Evolutionary conservation across 352 stramenopile genomes (phyloP).

Genomic region (Elongisporangium prolatum): DNA sequence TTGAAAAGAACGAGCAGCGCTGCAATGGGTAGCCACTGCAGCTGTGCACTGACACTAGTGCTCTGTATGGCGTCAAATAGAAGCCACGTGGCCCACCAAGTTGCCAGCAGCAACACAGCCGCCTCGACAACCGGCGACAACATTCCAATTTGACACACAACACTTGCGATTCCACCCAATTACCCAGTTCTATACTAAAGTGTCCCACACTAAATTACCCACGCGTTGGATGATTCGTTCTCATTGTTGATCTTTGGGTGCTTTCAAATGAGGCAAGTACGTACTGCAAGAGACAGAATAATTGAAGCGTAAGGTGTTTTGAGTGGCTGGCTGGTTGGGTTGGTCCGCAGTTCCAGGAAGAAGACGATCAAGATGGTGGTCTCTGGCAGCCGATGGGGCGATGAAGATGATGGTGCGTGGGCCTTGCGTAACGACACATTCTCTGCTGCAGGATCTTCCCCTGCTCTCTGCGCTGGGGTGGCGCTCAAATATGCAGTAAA

Average conservation of each 20-base stretch:
- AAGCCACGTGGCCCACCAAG: constrained; percentile 28
- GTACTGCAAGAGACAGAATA: neutral
- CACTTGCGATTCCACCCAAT: neutral
- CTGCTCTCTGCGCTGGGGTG: neutral
- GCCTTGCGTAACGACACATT: too few relatives aligned
- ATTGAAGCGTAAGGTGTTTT: neutral
- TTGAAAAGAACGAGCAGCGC: constrained; percentile 23
- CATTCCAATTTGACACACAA: neutral
- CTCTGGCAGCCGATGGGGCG: constrained; percentile 68
- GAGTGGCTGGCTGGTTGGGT: neutral
- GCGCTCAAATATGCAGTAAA: too few relatives aligned
- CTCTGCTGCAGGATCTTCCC: neutral
- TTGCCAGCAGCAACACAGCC: constrained; percentile 23
- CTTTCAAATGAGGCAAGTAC: too few relatives aligned
- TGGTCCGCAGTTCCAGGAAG: neutral
- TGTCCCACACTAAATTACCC: neutral
- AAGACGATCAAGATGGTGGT: constrained; percentile 47
- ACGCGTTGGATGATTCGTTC: neutral
- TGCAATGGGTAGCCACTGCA: constrained; percentile 23
- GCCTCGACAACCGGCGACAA: constrained; percentile 24
- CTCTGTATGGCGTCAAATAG: constrained; percentile 19
- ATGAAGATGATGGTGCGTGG: constrained; percentile 60
- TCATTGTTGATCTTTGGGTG: too few relatives aligned
- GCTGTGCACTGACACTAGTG: constrained; percentile 1
- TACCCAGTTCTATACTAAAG: neutral